Conservation (phyloP, 106 monocot genomes). For the Iris macrosiphon region DNA sequence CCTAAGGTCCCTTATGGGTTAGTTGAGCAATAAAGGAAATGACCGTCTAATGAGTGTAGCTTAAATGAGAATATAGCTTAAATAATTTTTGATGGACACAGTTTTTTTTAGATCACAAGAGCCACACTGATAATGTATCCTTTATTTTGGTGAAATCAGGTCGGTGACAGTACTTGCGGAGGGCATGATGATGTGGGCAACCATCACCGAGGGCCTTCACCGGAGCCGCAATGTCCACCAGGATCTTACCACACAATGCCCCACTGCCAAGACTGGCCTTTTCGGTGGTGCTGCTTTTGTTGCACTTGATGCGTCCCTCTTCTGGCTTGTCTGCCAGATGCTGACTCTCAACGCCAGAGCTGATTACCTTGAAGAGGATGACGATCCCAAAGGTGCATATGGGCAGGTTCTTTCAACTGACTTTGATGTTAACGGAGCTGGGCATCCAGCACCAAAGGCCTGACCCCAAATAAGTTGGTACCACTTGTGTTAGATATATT, state of each 20-base stretch:
- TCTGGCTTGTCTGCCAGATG: constrained; percentile 78
- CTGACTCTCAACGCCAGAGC: constrained; percentile 51
- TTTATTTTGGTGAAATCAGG: constrained; percentile 21
- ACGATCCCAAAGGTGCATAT: constrained; percentile 25
- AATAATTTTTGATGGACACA: too few relatives aligned
- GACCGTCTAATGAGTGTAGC: too few relatives aligned
- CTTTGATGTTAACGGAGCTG: neutral
- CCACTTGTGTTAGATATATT: neutral
- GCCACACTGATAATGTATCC: too few relatives aligned
- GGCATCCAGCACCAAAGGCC: neutral
- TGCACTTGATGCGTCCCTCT: constrained; percentile 55
- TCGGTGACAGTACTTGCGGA: constrained; percentile 22
- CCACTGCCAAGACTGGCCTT: constrained; percentile 74
- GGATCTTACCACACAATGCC: constrained; percentile 21
- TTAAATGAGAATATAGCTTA: too few relatives aligned
- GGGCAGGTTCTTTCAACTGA: constrained; percentile 29
- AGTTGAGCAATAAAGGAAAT: too few relatives aligned
- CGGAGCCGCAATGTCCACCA: constrained; percentile 44
- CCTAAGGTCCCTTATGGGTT: too few relatives aligned
- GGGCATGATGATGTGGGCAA: constrained; percentile 55
- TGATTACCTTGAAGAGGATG: constrained; percentile 47
- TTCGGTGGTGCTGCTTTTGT: constrained; percentile 73
- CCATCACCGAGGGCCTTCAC: constrained; percentile 43
- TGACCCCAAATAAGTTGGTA: neutral
- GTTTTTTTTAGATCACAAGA: too few relatives aligned